Conservation (phyloP, 2,329 filamentous ascomycete species). For the Diplodia mutila region DNA sequence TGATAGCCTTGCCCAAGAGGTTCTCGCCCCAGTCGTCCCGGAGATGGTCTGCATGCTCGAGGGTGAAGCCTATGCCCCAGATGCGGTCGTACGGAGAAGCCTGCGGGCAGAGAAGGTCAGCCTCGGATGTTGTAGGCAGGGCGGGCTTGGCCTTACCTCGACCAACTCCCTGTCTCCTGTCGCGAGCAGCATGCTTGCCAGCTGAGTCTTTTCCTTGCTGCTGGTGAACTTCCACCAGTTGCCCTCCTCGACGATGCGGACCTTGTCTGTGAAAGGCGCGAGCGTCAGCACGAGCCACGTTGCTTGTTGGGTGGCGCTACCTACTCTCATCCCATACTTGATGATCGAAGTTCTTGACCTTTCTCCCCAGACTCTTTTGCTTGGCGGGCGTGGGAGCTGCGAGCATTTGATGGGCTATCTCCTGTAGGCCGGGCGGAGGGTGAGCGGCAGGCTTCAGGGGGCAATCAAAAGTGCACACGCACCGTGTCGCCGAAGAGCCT, state of each 20-base stretch:
- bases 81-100: constrained; percentile 54
- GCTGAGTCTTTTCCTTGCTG: constrained; percentile 45
- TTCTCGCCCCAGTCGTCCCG: constrained; percentile 65
- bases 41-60: constrained; percentile 53
- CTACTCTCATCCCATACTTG: constrained; percentile 53
- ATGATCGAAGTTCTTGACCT: constrained; percentile 58
- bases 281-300: neutral
- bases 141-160: constrained; percentile 53
- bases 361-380: constrained; percentile 60
- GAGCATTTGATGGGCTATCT: constrained; percentile 56
- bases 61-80: constrained; percentile 68
- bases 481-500: constrained; percentile 48
- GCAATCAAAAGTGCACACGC: neutral
- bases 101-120: constrained; percentile 29
- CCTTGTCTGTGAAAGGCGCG: neutral
- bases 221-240: constrained; percentile 61
- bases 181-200: constrained; percentile 56
- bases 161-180: constrained; percentile 66
- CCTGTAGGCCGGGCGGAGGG: constrained; percentile 27
- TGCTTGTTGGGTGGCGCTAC: neutral
- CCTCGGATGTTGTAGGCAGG: neutral
- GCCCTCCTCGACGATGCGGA: constrained; percentile 59
- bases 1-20: constrained; percentile 65
- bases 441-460: neutral
- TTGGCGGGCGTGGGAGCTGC: constrained; percentile 50